Base-by-base conservation (phyloP, 2,329 filamentous ascomycete species). In the Tricladium varicosporioides region DNA sequence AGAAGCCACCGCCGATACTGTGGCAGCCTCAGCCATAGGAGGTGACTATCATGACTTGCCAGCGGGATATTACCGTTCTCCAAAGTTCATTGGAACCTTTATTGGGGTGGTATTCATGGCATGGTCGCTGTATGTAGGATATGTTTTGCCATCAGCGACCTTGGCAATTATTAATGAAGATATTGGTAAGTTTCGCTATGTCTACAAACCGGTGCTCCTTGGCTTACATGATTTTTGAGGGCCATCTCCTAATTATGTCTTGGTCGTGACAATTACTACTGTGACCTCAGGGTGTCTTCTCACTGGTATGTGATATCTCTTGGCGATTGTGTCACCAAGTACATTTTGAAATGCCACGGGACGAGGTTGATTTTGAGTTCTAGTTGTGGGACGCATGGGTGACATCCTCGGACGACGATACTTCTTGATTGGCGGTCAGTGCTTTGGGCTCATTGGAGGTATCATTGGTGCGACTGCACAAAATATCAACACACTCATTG, bases 401-500 rank as follows among this genome's bases (percentile, higher is more conserved):
- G 71, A 73, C 53, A 65, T 74, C n/a, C 71, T 74, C 51, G 71
- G 72, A 8, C 64, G 72, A 9, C 60, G 71, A 49, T 72, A 63
- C 36, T 68, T 70, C 54, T 59, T 72, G 4, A 66, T 73, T 36
- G 57, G 60, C 10, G 69, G 65, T 32, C 40, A 68, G 4, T 33
- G 64, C 5, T 51, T 76, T 1, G 71, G 68, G 7, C 66, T 75
- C 15, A 61, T 76, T 45, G 72, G 73, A n/a, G 67, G 66, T 49
- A 70, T 76, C 47, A 67, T 75, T 48, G 69, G 70, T 50, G 71
- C 72, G 8, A 70, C 68, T 9, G 74, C 74, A 7, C 64, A 71
- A 44, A 70, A 64, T 36, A 66, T 77, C 58, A 67, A 67, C 45
- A 70, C 69, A 11, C 56, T 76, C 19, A 74, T 76, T 55, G 71